Evolutionary conservation across 2,329 filamentous ascomycete genomes (phyloP), one percentile per base, ranked within the genome.

Genomic region (Fusarium musae): DNA sequence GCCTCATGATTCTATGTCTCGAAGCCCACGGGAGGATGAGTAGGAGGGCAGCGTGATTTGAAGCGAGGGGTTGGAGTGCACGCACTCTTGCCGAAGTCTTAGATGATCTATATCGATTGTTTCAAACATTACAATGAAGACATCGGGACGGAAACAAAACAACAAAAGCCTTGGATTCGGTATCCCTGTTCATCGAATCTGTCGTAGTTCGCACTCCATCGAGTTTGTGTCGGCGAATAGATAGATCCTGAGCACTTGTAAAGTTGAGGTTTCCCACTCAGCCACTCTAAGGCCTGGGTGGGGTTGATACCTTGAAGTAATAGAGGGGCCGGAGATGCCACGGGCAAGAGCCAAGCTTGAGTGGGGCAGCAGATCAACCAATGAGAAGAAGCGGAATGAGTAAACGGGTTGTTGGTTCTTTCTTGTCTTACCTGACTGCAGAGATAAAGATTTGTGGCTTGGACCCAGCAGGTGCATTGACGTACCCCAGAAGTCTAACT

Each of bases 371-470:
- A 34, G 28, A 61, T n/a, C 36, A 65, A 12, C 59, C 53, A 69
- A 65, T 63, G 26, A 28, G 32, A 30, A 60, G 21, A 5, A 40
- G 2, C 26, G 34, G 60, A 44, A 53, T 21, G 46, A 37, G 46
- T 40, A 28, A 34, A 47, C 26, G 56, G 39, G 39, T 23, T 23
- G 32, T 26, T 32, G 39, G 30, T 16, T 57, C 50, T 54, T 54
- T 53, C 50, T 23, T n/a, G 34, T 50, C 46, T 59, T 44, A 36
- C 60, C 42, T 28, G 16, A 6, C 58, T 39, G 53, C 17, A 26
- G 37, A 62, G 72, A 66, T 67, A 69, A 67, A 69, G 72, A 75
- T 76, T 75, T 54, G 36, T 54, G 50, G 34, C 50, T 40, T 54
- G 50, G 19, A 28, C 50, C 15, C 34, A 54, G 50, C 50, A 54